Percentiles rank a stretch among this genome's conserved stretches.
phyloP scores from a whole-genome alignment of 1,284 basidiomycete genomes.

The Neonothopanus nambi region DNA sequence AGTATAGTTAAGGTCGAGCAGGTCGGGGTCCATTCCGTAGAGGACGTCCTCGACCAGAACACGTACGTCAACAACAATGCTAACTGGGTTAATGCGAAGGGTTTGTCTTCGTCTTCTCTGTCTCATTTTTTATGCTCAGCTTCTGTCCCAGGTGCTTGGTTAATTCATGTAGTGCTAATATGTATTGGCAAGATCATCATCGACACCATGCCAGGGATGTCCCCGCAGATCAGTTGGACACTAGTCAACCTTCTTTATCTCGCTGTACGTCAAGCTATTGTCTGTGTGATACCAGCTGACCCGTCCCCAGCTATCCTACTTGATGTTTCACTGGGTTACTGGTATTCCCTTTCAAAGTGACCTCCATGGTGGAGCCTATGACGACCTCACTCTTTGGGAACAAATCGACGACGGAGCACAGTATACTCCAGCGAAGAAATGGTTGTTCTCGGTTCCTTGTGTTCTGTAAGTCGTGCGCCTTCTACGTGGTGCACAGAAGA shows the following conservation, averaged over 20 bases:
- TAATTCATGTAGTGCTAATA: constrained; percentile 96
- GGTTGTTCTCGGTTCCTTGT: constrained; percentile 91
- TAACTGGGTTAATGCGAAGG: constrained; percentile 98
- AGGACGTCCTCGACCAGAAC: constrained; percentile 80
- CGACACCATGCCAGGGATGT: constrained; percentile 93
- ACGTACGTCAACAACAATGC: constrained; percentile 92
- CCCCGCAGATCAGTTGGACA: constrained; percentile 94
- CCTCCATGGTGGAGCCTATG: constrained; percentile 89
- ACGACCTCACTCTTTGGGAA: constrained; percentile 98
- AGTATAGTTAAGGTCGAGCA: constrained; percentile 90
- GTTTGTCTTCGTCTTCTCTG: constrained; percentile 36
- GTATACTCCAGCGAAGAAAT: constrained; percentile 98
- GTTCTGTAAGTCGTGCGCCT: constrained; percentile 69
- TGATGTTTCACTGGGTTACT: constrained; percentile 99
- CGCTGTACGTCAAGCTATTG: constrained; percentile 57
- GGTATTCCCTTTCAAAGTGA: constrained; percentile 95
- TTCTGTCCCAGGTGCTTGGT: constrained; percentile 82
- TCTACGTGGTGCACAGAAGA: not conserved
- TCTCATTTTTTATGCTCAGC: constrained; percentile 3
- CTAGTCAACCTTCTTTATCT: constrained; percentile 93
- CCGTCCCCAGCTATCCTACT: constrained; percentile 78
- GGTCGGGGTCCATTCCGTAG: constrained; percentile 75
- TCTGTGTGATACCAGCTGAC: constrained; percentile 7
- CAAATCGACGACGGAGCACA: constrained; percentile 99
- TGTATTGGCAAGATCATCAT: constrained; percentile 89